Percentiles rank a stretch among this genome's conserved stretches.
Evolutionary conservation across 208 protist species (phyloP).

Genomic region (Phytomonas sp.): DNA sequence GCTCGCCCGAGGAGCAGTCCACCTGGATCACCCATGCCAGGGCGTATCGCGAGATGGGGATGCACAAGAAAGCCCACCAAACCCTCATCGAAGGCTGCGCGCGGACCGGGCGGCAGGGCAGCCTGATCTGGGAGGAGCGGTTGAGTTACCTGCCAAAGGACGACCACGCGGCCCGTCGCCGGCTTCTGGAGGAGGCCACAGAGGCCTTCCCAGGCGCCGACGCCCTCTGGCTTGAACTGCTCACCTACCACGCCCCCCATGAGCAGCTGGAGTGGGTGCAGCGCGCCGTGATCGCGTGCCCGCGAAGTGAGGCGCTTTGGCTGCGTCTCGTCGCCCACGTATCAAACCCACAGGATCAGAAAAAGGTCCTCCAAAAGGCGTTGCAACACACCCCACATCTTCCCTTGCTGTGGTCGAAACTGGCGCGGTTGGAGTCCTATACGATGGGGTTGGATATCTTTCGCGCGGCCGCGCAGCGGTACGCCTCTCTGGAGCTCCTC

Average conservation of each 20-base stretch:
- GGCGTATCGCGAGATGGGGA: conserved; percentile 65
- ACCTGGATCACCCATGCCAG: conserved; percentile 80
- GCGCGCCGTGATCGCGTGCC: conserved; percentile 61
- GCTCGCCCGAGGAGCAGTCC: conserved; percentile 67
- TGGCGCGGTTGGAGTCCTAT: conserved; percentile 53
- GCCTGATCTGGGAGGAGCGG: conserved; percentile 72
- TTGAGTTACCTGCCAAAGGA: conserved; percentile 23
- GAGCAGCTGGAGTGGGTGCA: conserved; percentile 49
- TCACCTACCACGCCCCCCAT: conserved; percentile 38
- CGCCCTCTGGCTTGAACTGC: conserved; percentile 55
- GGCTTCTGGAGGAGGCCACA: conserved; percentile 63
- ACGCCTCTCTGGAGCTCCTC: conserved; percentile 56
- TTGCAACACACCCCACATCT: conserved; percentile 53
- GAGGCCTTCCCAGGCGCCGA: conserved; percentile 40
- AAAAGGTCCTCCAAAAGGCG: conserved; percentile 44
- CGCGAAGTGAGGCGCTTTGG: conserved; percentile 65
- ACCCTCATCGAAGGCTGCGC: conserved; percentile 63
- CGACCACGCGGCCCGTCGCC: conserved; percentile 30
- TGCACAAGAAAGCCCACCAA: conserved; percentile 42
- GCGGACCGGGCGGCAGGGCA: conserved; percentile 46
- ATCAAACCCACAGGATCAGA: conserved; percentile 36
- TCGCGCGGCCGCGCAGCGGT: conserved; percentile 38
- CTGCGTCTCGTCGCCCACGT: conserved; percentile 45
- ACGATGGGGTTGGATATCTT: conserved; percentile 62
- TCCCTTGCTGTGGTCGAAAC: conserved; percentile 56